phyloP scores from a whole-genome alignment of 768 basidiomycete species.

The Lyophyllum semitale region DNA sequence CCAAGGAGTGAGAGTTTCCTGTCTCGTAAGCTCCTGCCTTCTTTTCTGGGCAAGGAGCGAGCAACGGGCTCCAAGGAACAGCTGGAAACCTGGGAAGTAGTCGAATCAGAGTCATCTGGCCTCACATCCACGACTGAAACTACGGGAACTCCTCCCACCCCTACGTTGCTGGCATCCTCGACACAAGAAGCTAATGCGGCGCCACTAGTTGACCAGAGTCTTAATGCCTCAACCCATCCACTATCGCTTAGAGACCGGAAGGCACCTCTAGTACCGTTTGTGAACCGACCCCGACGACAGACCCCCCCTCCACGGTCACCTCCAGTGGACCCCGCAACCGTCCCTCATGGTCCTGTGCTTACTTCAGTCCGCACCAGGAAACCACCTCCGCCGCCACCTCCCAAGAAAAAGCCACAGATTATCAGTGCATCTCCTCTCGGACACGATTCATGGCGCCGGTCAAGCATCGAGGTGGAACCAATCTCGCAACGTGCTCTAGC shows the following conservation, averaged over 20 bases:
- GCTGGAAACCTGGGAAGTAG: conserved; percentile 49
- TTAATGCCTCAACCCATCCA: conserved; percentile 13
- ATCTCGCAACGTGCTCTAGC: conserved; percentile 34
- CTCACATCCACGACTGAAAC: conserved; percentile 28
- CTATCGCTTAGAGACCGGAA: conserved; percentile 28
- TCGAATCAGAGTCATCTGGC: conserved; percentile 30
- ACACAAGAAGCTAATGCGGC: conserved; percentile 10
- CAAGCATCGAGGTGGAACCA: conserved; percentile 7
- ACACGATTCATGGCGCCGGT: conserved; percentile 19
- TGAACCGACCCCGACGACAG: conserved; percentile 25
- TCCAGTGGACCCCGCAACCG: conserved; percentile 10
- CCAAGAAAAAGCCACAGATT: conserved; percentile 21
- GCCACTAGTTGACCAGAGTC: conserved; percentile 4
- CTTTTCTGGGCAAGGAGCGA: conserved; percentile 43
- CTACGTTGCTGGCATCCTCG: conserved; percentile 21
- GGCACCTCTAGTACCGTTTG: conserved; percentile 23
- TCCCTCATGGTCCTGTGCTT: conserved; percentile 27
- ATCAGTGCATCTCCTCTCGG: conserved; percentile 30
- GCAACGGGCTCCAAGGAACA: conserved; percentile 29
- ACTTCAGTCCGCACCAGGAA: conserved; percentile 33
- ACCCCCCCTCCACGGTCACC: conserved; percentile 19
- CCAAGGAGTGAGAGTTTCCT: conserved; percentile 32
- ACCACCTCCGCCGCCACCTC: conserved; percentile 21
- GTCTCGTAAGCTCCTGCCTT: conserved; percentile 37
- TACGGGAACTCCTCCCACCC: conserved; percentile 15